A percentile compares a stretch with the other conserved stretches of the same genome.
phyloP scores from a whole-genome alignment of 169 alveolate species.

The Plasmodium billcollinsi region DNA sequence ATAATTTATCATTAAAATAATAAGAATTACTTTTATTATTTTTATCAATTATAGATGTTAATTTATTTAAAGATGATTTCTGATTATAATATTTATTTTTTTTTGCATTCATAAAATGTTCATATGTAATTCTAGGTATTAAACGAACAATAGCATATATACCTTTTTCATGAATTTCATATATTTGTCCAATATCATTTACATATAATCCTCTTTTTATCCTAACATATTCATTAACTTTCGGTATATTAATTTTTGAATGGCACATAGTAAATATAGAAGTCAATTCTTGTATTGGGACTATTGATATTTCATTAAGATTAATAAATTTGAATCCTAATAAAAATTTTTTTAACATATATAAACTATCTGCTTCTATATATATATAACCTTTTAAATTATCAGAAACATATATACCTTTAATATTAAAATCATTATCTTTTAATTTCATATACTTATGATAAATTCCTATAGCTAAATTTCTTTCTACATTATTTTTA shows the following conservation, averaged over 20 bases:
- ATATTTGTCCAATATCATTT: conserved; percentile 89
- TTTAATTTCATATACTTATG: conserved; percentile 86
- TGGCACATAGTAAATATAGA: conserved; percentile 87
- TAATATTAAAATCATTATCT: conserved; percentile 84
- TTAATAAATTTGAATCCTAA: conserved; percentile 86
- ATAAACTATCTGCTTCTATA: conserved; percentile 89
- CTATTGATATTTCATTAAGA: conserved; percentile 84
- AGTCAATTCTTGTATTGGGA: conserved; percentile 89
- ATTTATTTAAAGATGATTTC: conserved; percentile 1
- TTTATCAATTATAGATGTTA: conserved; percentile 14
- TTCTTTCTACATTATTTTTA: conserved; percentile 82
- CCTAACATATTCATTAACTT: conserved; percentile 88
- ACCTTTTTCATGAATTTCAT: conserved; percentile 88
- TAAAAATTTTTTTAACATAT: conserved; percentile 84
- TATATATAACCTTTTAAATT: conserved; percentile 86
- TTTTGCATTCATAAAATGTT: conserved; percentile 21
- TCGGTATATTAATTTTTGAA: conserved; percentile 83
- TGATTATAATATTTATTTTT: conserved; percentile 10
- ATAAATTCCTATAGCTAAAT: conserved; percentile 84
- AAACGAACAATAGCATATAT: conserved; percentile 85
- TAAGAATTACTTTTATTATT: conserved; percentile 15
- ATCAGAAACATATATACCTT: conserved; percentile 89
- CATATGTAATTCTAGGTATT: conserved; percentile 85
- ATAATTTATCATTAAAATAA: conserved; percentile 16
- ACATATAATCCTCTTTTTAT: conserved; percentile 87